Conservation (phyloP, 495 filamentous ascomycete genomes). For the Xylaria telfairii region DNA sequence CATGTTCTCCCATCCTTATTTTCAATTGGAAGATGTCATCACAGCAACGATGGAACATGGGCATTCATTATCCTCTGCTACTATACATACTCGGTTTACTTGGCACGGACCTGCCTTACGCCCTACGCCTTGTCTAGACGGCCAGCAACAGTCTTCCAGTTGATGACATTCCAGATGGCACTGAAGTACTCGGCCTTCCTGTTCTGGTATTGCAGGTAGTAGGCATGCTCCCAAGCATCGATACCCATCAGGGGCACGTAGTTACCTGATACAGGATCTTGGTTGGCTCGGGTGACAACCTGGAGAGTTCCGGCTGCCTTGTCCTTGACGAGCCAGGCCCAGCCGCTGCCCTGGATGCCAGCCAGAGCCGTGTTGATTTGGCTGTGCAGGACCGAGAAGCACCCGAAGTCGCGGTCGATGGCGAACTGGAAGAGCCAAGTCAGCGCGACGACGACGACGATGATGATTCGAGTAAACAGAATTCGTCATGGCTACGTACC, state of each 20-base stretch:
- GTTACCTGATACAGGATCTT: slow-evolving; percentile 84
- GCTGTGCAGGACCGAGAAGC: slow-evolving; percentile 75
- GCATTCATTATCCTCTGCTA: neutral
- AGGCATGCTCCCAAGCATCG: slow-evolving; percentile 88
- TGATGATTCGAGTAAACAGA: no score
- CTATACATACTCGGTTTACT: neutral
- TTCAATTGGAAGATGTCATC: neutral
- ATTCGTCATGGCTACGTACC: slow-evolving; percentile 27
- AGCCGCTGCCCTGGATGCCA: slow-evolving; percentile 91
- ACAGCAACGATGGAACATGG: neutral
- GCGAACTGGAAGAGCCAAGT: slow-evolving; percentile 42
- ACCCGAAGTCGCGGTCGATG: slow-evolving; percentile 81
- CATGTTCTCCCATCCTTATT: neutral
- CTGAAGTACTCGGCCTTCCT: slow-evolving; percentile 83
- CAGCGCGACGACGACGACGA: slow-evolving; percentile 14
- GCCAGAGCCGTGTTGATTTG: slow-evolving; percentile 85
- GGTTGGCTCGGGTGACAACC: slow-evolving; percentile 81
- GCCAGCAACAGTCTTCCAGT: slow-evolving; percentile 92
- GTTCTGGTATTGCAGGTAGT: slow-evolving; percentile 81
- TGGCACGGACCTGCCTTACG: slow-evolving; percentile 24
- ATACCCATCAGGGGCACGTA: slow-evolving; percentile 81
- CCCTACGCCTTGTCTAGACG: slow-evolving; percentile 63
- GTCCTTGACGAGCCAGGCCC: slow-evolving; percentile 97
- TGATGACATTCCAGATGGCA: slow-evolving; percentile 83
- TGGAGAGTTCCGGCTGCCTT: slow-evolving; percentile 75